Base-by-base conservation (phyloP, 2,329 filamentous ascomycete genomes). In the Fusarium sp. region DNA sequence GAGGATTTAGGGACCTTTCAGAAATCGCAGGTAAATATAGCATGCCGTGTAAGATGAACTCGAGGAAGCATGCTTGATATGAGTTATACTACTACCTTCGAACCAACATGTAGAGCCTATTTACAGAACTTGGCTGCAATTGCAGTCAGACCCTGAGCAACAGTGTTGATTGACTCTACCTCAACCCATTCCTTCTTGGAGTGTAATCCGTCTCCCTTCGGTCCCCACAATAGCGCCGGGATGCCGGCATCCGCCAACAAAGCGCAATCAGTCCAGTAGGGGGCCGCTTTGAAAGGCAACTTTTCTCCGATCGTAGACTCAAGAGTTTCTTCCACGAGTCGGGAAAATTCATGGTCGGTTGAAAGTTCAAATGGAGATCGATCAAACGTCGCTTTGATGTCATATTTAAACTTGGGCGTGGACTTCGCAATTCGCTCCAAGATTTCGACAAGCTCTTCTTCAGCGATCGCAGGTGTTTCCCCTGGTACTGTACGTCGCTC, bases 401-500 rank as follows among this genome's bases (percentile, higher is more conserved):
- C 34, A 18, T 38, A 38, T n/a, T 38, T 38, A 6, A n/a, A 38
- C 18, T 38, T 38, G n/a, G 18, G 34, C 3, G 18, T 38, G 2
- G 34, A 38, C 18, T 38, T 38, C 0, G 18, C 18, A 12, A 38
- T 38, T 38, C 6, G 10, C 18, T n/a, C 34, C 34, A 38, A 1
- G 34, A 38, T 38, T 12, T 38, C 34, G 1, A 38, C 34, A 38
- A 38, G 34, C 34, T 38, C 34, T 7, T 38, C 1, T n/a, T 38
- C 18, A 38, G n/a, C 18, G 10, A 18, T 12, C 10, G 34, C 18
- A 3, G 34, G 34, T n/a, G 34, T 38, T 38, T 38, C 34, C 2
- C 34, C 79, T 4, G 82, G 76, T 0, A 88, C 70, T 0, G 84
- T 87, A 10, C 86, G 82, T 8, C 84, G 80, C 63, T 88, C 86